Evolutionary conservation across 768 basidiomycete species (phyloP).

Genomic region (Hygrophoropsis aurantiaca): DNA sequence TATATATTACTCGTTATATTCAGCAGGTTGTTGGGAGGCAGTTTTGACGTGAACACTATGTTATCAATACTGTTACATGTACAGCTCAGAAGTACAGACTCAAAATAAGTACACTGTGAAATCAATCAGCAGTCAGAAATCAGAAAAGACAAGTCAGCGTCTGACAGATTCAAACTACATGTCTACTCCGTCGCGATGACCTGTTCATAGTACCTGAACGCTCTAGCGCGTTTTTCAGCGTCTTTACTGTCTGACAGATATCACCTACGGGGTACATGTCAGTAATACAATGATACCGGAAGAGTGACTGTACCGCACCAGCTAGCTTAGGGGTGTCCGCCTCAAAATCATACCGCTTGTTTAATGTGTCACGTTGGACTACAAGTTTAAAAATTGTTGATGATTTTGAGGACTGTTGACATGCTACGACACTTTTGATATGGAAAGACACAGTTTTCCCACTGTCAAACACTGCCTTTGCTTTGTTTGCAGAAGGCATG

Average conservation of each 20-base stretch:
- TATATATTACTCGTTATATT: no score
- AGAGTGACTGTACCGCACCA: conserved; percentile 42
- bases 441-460: conserved; percentile 93
- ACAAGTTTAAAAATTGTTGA: conserved; percentile 88
- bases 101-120: no score
- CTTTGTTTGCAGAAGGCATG: conserved; percentile 81
- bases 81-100: no score
- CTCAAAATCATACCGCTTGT: conserved; percentile 97
- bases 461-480: conserved; percentile 80
- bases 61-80: no score
- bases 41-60: no score
- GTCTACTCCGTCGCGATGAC: conserved; percentile 58
- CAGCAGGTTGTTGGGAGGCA: no score
- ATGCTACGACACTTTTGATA: conserved; percentile 80
- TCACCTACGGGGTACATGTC: conserved; percentile 46
- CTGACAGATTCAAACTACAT: conserved; percentile 38
- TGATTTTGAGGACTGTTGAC: conserved; percentile 80
- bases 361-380: conserved; percentile 68
- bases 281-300: neutral
- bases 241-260: conserved; percentile 73
- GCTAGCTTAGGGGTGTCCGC: conserved; percentile 84
- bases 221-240: conserved; percentile 63
- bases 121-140: no score
- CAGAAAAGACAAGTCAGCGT: no score
- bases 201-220: conserved; percentile 63